A percentile compares a stretch with the other conserved stretches of the same genome.
Evolutionary conservation across 2,329 filamentous ascomycete genomes (phyloP).

Genomic region (Fusarium buharicum): DNA sequence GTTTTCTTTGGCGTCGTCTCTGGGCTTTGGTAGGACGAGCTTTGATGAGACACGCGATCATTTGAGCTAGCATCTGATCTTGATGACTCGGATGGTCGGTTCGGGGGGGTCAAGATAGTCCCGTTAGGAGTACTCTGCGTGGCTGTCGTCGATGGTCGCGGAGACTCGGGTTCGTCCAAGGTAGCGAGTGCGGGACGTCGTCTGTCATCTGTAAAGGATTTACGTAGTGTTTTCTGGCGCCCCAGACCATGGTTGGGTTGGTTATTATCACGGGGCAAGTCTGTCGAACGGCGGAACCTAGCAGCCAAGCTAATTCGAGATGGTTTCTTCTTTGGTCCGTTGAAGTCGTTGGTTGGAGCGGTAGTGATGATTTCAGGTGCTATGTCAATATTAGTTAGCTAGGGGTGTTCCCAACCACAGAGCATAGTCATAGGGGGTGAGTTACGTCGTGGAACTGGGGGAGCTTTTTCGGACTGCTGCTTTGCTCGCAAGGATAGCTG

Average conservation of each 20-base stretch:
- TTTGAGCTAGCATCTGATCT: slow-evolving; percentile 86
- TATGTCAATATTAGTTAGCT: slow-evolving; percentile 48
- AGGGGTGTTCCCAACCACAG: slow-evolving; percentile 9
- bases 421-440: slow-evolving; percentile 32
- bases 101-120: slow-evolving; percentile 60
- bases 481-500: slow-evolving; percentile 82
- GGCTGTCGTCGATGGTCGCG: slow-evolving; percentile 47
- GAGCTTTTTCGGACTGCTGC: slow-evolving; percentile 69
- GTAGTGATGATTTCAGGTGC: slow-evolving; percentile 88
- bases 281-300: slow-evolving; percentile 64
- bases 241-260: slow-evolving; percentile 23
- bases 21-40: slow-evolving; percentile 67
- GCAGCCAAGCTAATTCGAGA: slow-evolving; percentile 65
- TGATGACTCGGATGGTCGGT: slow-evolving; percentile 76
- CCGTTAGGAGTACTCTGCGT: slow-evolving; percentile 44
- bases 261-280: slow-evolving; percentile 53
- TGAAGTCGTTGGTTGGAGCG: slow-evolving; percentile 78
- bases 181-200: slow-evolving; percentile 48
- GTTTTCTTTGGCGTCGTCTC: slow-evolving; percentile 69
- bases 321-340: slow-evolving; percentile 63
- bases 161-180: slow-evolving; percentile 66
- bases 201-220: slow-evolving; percentile 59
- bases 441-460: slow-evolving; percentile 69
- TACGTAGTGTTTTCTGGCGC: slow-evolving; percentile 43
- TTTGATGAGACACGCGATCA: slow-evolving; percentile 68